Evolutionary conservation across 2,329 filamentous ascomycete genomes (phyloP), one percentile per base, ranked within the genome.

Genomic region (Exophiala sp.): DNA sequence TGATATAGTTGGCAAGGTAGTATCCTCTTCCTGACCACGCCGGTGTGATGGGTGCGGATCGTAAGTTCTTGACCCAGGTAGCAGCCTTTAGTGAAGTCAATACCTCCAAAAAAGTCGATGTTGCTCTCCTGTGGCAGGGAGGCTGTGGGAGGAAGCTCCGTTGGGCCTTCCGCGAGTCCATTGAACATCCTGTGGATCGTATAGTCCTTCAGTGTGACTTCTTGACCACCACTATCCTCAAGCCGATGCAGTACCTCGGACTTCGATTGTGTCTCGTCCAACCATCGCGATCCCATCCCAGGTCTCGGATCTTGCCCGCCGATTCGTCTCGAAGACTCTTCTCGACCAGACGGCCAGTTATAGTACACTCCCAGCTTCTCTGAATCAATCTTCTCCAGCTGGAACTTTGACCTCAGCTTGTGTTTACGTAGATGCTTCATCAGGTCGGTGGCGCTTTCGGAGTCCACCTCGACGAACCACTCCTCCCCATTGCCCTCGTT

Each of bases 51-150:
- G 1, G 94, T 99, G 39, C 94, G 86, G 61, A 97, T 96, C 1
- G 94, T 97, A 60, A 99, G 80, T 71, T 99, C 94, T 72, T 99
- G 94, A 0, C 94, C 94, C 6, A 97, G 84, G 71, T 99, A 99
- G 73, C 94, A 99, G 6, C 94, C 94, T 75, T 99, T 99, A 67
- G 84, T 84, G 75, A 94, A 99, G 72, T 96, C 89, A 62, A 99
- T 86, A 21, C 84, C 94, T 44, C 82, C 81, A 79, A 89, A 89
- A 55, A 89, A 74, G 71, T 99, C 94, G 68, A 97, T 80, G 69
- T 96, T 96, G 67, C 80, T 86, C 72, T 97, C 92, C 70, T 91
- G 86, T 1, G 94, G 92, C 50, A 99, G 76, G 0, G 90, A 85
- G 14, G 79, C 75, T 60, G 87, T 87, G 54, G 78, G 74, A 5